These are phyloP conservation scores for Panicum hallii DNA, from an alignment of 202 grass and related monocot genomes.

Conservation along the genomic window DNA sequence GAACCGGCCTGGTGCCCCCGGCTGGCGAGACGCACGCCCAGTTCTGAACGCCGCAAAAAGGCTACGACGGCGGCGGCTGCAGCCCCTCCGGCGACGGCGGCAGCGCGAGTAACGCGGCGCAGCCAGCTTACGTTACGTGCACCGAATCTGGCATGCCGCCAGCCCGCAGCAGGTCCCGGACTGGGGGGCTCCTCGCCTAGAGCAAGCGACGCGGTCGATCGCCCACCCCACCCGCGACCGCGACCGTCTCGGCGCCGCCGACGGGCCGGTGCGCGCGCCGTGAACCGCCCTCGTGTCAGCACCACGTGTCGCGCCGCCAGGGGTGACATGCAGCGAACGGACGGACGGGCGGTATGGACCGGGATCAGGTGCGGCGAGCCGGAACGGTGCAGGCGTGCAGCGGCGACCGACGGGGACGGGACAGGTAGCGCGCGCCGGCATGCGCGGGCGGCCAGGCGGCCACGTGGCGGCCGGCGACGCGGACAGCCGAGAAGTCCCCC, in stretches of 20 bases:
- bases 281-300: not conserved
- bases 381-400: not conserved
- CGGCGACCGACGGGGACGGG: not conserved
- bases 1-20: not conserved
- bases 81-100: too few species aligned
- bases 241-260: not conserved
- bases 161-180: not conserved
- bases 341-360: not conserved
- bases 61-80: too few species aligned
- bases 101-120: not conserved
- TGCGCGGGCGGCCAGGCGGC: constrained; percentile 37
- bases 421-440: constrained; percentile 43
- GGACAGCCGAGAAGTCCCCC: not conserved
- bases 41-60: constrained; percentile 11
- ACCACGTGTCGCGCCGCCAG: constrained; percentile 29
- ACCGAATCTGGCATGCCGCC: constrained; percentile 14
- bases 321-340: not conserved
- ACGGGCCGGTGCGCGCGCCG: constrained; percentile 5
- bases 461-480: constrained; percentile 68
- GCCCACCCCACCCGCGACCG: not conserved
- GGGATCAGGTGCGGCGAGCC: not conserved
- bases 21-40: not conserved
- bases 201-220: not conserved
- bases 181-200: not conserved
- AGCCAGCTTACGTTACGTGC: not conserved